Base-by-base conservation (phyloP, 2,329 filamentous ascomycete genomes). In the Colletotrichum brevisporum region DNA sequence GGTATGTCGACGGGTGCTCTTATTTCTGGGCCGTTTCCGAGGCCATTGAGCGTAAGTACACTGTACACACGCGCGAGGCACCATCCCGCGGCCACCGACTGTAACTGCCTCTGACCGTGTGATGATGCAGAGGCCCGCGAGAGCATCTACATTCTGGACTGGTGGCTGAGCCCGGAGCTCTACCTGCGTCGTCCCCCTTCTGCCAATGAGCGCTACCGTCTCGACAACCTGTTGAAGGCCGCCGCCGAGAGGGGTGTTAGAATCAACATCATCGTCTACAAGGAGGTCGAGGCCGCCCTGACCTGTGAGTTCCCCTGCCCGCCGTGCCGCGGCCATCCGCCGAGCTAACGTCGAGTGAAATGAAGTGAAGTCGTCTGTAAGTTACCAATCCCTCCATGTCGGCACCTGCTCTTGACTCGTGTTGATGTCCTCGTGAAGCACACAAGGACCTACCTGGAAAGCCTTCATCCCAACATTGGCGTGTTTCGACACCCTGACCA, bases 401-500 rank as follows among this genome's bases (percentile, higher is more conserved):
- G 12, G 10, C 12, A 5, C 16, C 24, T 16, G 41, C 31, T 26
- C 26, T 51, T 57, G 62, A 62, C 57, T 67, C 56, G 60, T 67
- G 52, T 45, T 61, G 45, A 69, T 43, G 41, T 21, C 47, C 45
- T 56, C 52, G 9, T 18, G 26, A 60, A 90, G 74, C 94, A 97
- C 76, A 97, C 94, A 5, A 96, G 95, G 76, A 90, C 94, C 76
- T 85, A 87, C 50, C 83, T 97, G 36, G 94, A 97, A 77, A 86
- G 82, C 8, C 85, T 95, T 43, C 93, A 96, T 76, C 89, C 89
- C 9, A 97, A 97, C 76, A 96, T 97, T 79, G 88, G 89, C 52
- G 94, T 98, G 12, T 97, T 97, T 79, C 87, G 95, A 21, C 94
- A 98, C 78, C 95, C 95, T 2, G 95, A 98, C 75, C 95, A 98